Percentiles rank a stretch among this genome's conserved stretches.
Conservation (phyloP, 164 flowering plant genomes). For the Nelumbo lutea region DNA sequence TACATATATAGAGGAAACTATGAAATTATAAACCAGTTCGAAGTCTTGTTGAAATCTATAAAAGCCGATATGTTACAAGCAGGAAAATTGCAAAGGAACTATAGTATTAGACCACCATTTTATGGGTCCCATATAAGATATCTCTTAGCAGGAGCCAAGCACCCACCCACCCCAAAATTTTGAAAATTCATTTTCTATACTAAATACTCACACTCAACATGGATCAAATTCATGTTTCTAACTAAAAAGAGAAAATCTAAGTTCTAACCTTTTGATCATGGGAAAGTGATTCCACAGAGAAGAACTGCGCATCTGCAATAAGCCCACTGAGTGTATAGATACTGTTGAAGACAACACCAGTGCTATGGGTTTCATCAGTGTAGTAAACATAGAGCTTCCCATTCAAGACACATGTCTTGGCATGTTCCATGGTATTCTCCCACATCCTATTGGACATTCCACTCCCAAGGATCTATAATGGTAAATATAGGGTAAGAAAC, state of each 20-base stretch:
- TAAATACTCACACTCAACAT: not conserved
- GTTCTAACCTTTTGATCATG: conserved; percentile 45
- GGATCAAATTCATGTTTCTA: not conserved
- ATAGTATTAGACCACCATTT: not conserved
- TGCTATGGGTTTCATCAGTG: conserved; percentile 27
- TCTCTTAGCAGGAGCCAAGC: not conserved
- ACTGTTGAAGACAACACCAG: conserved; percentile 48
- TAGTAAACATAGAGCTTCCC: conserved; percentile 54
- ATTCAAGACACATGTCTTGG: conserved; percentile 51
- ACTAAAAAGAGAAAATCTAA: not conserved
- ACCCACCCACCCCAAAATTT: too few species aligned
- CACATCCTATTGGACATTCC: conserved; percentile 70
- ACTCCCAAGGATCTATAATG: conserved; percentile 47
- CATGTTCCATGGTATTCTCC: conserved; percentile 65
- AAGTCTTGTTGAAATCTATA: not conserved
- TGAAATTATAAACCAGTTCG: not conserved
- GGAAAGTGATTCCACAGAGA: conserved; percentile 41
- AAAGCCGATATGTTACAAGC: not conserved
- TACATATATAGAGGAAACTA: not conserved
- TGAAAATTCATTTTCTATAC: too few species aligned
- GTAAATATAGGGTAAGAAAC: not conserved
- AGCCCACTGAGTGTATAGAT: conserved; percentile 54
- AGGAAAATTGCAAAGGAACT: not conserved
- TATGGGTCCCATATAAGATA: not conserved
- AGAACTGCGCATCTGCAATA: conserved; percentile 43